phyloP scores from a whole-genome alignment of 1,284 basidiomycete species.

The Ganoderma multipileum region DNA sequence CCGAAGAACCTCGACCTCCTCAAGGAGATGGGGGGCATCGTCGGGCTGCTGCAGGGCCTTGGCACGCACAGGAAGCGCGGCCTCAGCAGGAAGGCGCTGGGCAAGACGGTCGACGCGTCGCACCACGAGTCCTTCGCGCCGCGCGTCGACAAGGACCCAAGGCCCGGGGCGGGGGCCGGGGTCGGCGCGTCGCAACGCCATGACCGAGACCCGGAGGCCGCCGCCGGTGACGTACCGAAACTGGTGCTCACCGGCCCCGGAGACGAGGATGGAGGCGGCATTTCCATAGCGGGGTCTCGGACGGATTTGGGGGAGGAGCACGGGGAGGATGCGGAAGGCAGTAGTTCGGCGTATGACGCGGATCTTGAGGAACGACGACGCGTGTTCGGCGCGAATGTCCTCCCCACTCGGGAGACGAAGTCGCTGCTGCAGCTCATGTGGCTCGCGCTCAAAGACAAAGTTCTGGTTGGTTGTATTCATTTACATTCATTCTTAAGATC shows the following conservation, averaged over 20 bases:
- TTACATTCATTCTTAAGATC: not conserved
- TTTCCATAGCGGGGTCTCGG: constrained; percentile 29
- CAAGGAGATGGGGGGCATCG: constrained; percentile 75
- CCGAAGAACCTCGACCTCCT: constrained; percentile 83
- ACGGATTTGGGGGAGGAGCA: constrained; percentile 33
- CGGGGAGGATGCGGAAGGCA: constrained; percentile 20
- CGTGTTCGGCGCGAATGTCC: constrained; percentile 85
- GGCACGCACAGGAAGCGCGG: constrained; percentile 75
- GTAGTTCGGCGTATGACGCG: constrained; percentile 56
- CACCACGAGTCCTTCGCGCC: constrained; percentile 19
- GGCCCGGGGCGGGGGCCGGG: constrained; percentile 35
- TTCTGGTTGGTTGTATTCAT: constrained; percentile 66
- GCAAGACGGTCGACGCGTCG: constrained; percentile 19
- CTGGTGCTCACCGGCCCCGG: constrained; percentile 54
- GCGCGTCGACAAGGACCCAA: constrained; percentile 21
- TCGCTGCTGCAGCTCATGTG: constrained; percentile 89
- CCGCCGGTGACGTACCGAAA: constrained; percentile 41
- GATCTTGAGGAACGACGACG: constrained; percentile 69
- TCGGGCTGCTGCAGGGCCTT: constrained; percentile 74
- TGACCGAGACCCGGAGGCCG: constrained; percentile 37
- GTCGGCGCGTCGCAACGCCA: constrained; percentile 44
- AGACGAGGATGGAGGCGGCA: constrained; percentile 37
- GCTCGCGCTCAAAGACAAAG: constrained; percentile 95
- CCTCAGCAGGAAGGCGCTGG: constrained; percentile 41
- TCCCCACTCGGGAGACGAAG: constrained; percentile 84